phyloP scores from a whole-genome alignment of 2,329 filamentous ascomycete genomes.

The Fusarium tricinctum region DNA sequence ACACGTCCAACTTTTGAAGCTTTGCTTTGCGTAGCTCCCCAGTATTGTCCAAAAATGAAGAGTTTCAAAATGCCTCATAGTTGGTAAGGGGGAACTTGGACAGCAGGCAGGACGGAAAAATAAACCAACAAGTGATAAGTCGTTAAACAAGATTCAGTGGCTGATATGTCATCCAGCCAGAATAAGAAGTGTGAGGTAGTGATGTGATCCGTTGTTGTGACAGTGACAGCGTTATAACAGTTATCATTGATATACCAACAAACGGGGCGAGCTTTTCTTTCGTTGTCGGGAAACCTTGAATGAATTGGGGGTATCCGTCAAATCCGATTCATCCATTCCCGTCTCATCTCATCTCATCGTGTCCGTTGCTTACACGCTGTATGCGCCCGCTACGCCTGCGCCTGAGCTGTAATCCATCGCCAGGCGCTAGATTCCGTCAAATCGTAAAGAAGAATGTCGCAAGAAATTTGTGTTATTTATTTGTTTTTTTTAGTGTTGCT shows the following conservation, averaged over 20 bases:
- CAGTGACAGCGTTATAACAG: not conserved
- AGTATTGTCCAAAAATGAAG: slow-evolving; percentile 11
- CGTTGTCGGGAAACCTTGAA: slow-evolving; percentile 36
- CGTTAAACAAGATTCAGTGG: slow-evolving; percentile 35
- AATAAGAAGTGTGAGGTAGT: slow-evolving; percentile 21
- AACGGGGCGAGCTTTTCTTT: slow-evolving; percentile 19
- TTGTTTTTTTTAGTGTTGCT: slow-evolving; percentile 28
- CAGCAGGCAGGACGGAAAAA: slow-evolving; percentile 32
- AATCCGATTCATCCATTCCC: slow-evolving; percentile 42
- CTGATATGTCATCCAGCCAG: slow-evolving; percentile 18
- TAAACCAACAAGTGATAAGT: slow-evolving; percentile 38
- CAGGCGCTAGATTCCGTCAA: slow-evolving; percentile 47
- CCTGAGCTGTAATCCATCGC: slow-evolving; percentile 31
- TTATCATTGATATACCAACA: slow-evolving; percentile 16
- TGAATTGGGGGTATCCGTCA: slow-evolving; percentile 44
- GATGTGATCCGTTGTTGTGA: slow-evolving; percentile 26
- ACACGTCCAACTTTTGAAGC: slow-evolving; percentile 38
- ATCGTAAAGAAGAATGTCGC: slow-evolving; percentile 41
- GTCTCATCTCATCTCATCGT: slow-evolving; percentile 43
- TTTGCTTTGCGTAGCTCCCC: slow-evolving; percentile 15
- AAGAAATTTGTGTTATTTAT: slow-evolving; percentile 32
- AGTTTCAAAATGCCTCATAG: not conserved
- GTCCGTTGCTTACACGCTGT: slow-evolving; percentile 40
- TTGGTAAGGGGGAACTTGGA: slow-evolving; percentile 1
- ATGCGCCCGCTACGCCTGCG: slow-evolving; percentile 41